Percentiles rank a stretch among this genome's conserved stretches.
These are phyloP conservation scores for Aureobasidium sp. DNA, from an alignment of 2,329 filamentous ascomycete genomes.

Conservation along the genomic window DNA sequence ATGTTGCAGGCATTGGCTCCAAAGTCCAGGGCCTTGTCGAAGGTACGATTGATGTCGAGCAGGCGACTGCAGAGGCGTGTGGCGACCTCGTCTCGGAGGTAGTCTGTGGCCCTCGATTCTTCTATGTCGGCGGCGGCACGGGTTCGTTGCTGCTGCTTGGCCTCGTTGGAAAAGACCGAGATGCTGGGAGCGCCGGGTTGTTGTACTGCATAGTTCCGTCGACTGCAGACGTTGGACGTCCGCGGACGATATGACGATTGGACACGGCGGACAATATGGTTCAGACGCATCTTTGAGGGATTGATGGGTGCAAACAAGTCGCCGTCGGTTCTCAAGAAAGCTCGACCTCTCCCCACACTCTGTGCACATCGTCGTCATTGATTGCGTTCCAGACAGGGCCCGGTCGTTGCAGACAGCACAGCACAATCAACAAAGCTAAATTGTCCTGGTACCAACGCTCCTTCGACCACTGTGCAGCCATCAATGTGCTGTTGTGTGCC, in stretches of 20 bases:
- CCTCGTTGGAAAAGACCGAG: constrained; percentile 82
- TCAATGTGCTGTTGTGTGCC: constrained; percentile 34
- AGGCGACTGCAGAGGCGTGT: constrained; percentile 75
- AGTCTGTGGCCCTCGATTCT: constrained; percentile 74
- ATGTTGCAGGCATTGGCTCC: constrained; percentile 96
- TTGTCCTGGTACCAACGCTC: neutral
- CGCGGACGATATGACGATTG: neutral
- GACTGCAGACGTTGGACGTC: neutral
- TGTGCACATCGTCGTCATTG: constrained; percentile 2
- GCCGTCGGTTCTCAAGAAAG: neutral
- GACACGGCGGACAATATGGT: constrained; percentile 1
- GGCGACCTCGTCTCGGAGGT: constrained; percentile 89
- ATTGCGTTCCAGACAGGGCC: neutral
- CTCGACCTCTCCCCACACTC: constrained; percentile 12
- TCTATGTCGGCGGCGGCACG: constrained; percentile 66
- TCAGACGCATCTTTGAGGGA: constrained; percentile 1
- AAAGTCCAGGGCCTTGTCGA: constrained; percentile 78
- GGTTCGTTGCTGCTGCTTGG: constrained; percentile 89
- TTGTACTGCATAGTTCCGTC: constrained; percentile 62
- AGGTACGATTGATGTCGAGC: constrained; percentile 85
- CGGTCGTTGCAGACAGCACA: neutral
- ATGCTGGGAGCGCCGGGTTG: constrained; percentile 69
- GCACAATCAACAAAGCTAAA: neutral
- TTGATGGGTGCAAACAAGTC: neutral
- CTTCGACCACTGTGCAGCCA: neutral